Base-by-base conservation (phyloP, 495 filamentous ascomycete species). In the Chaetomium tenue region DNA sequence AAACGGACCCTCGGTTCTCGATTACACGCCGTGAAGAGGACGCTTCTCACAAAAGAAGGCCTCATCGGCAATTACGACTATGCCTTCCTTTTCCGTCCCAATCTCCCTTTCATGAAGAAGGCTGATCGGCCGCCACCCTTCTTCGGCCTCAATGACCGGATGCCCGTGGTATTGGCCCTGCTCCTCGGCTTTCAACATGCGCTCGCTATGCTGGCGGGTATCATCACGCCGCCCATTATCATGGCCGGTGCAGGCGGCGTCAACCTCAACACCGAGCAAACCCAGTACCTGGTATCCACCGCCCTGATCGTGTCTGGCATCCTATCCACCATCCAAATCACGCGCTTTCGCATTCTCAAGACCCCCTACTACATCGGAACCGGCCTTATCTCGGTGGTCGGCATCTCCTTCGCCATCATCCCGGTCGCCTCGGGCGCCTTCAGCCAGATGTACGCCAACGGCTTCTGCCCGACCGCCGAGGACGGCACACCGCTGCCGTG, bases 291-390 rank as follows among this genome's bases (percentile, higher is more conserved):
- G 11, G 92, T 97, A 11, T 96, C 92, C 2, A 93, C 92, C 5
- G 91, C 92, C 0, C 77, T 96, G 70, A 94, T 97, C 63, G 90
- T 93, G 28, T 91, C 87, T 26, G 93, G 93, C 20, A 78, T 93
- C 26, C 79, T 96, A 28, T 92, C 89, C 11, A 81, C 84, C 18
- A 79, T 96, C 25, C 92, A 96, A 71, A 94, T 96, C 76, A 89
- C 87, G 3, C 78, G 93, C n/a, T 89, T 96, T 68, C 89, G 90
- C 70, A 86, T 96, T 61, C 84, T 81, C 52, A 85, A 83, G 60
- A 95, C 91, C 6, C 89, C 88, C 59, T 95, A 96, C 75, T 94
- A 88, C 67, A 75, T 97, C 66, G 92, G 93, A 42, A 96, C 93
- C 0, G 93, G 93, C 2, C 75, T 96, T 52, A 90, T 97, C 61